These are phyloP conservation scores for Cladosporium colombiae DNA, from an alignment of 2,329 filamentous ascomycete genomes.

Conservation along the genomic window DNA sequence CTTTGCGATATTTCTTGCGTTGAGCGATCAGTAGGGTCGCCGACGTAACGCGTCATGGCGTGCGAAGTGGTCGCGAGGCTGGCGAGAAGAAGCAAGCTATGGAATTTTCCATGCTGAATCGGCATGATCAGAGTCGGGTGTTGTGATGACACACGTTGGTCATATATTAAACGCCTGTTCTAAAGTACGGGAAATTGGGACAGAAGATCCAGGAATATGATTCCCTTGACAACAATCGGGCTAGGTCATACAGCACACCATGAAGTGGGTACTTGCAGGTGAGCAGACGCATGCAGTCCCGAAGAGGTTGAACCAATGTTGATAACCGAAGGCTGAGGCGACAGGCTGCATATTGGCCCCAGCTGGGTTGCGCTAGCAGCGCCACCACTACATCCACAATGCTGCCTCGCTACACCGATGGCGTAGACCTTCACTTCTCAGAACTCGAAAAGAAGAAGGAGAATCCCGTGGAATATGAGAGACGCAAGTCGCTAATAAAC, in stretches of 20 bases:
- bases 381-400: not conserved
- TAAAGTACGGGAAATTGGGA: not conserved
- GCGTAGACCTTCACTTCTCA: not conserved
- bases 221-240: not conserved
- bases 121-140: not conserved
- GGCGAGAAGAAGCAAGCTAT: not conserved
- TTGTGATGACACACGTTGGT: not conserved
- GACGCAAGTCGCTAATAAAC: not conserved
- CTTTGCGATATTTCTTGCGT: not conserved
- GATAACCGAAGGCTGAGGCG: not conserved
- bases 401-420: not conserved
- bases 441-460: not conserved
- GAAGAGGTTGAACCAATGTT: not conserved
- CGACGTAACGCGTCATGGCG: not conserved
- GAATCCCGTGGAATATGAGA: not conserved
- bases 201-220: not conserved
- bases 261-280: not conserved
- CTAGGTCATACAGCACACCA: not conserved
- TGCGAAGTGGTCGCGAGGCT: not conserved
- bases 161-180: not conserved
- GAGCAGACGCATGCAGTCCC: not conserved
- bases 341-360: not conserved
- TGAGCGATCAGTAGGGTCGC: not conserved
- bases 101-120: not conserved
- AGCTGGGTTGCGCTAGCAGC: not conserved